These are phyloP conservation scores for Stenocarpella maydis DNA, from an alignment of 2,329 filamentous ascomycete species.

Conservation along the genomic window DNA sequence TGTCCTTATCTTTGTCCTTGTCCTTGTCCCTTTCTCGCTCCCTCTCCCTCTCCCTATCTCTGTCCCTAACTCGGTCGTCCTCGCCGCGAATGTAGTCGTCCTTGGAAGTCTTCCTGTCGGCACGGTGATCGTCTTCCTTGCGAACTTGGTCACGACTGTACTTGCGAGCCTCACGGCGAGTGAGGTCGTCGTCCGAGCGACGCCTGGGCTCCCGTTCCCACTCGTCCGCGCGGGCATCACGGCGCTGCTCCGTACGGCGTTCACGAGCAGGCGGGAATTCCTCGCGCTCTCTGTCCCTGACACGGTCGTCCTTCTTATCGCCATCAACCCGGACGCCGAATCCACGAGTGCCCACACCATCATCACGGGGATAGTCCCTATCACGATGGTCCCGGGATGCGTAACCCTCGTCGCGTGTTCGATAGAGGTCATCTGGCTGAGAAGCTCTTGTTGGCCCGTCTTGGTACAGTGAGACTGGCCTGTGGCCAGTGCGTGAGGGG, in stretches of 20 bases:
- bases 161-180: conserved; percentile 34
- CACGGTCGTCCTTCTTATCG: conserved; percentile 41
- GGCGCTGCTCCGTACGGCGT: conserved; percentile 30
- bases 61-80: conserved; percentile 37
- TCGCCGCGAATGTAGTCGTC: conserved; percentile 44
- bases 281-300: conserved; percentile 45
- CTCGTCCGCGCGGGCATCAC: conserved; percentile 38
- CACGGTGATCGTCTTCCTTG: conserved; percentile 34
- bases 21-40: conserved; percentile 51
- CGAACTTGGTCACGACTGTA: conserved; percentile 29
- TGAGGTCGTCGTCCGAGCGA: conserved; percentile 43
- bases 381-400: conserved; percentile 53
- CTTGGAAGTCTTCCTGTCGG: conserved; percentile 39
- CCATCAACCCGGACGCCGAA: conserved; percentile 60
- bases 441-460: conserved; percentile 54
- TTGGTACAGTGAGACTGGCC: conserved; percentile 62
- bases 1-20: conserved; percentile 49
- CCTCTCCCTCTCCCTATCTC: conserved; percentile 47
- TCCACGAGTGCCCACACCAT: conserved; percentile 55
- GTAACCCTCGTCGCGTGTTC: conserved; percentile 57
- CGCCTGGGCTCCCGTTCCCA: conserved; percentile 40
- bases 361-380: conserved; percentile 54
- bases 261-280: conserved; percentile 44
- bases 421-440: conserved; percentile 56
- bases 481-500: conserved; percentile 45